Conservation (phyloP, 129 eudicot species). For the Dittrichia graveolens region DNA sequence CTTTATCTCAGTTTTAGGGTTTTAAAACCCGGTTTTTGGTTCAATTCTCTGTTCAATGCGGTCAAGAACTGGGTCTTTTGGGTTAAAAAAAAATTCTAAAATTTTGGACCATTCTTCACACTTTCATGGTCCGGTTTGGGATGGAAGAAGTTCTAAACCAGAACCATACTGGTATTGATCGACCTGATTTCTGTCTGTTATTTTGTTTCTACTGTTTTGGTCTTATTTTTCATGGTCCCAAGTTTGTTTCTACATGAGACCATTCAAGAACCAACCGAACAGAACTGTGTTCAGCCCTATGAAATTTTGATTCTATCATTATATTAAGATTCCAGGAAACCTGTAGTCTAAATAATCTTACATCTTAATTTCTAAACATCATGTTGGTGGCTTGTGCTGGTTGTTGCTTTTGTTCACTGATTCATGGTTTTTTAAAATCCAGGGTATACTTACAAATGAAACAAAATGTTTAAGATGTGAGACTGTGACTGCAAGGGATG, state of each 20-base stretch:
- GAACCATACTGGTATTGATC: too few relatives aligned
- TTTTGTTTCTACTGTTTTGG: background rate
- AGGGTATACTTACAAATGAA: slow-evolving; percentile 78
- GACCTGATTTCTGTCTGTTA: too few relatives aligned
- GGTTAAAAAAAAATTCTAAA: too few relatives aligned
- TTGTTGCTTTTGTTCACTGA: background rate
- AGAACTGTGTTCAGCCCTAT: background rate
- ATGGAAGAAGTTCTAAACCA: too few relatives aligned
- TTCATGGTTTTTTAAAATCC: slow-evolving; percentile 10
- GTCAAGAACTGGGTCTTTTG: too few relatives aligned
- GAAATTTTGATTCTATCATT: background rate
- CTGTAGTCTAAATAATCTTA: background rate
- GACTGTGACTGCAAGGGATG: slow-evolving; percentile 80
- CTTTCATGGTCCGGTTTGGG: too few relatives aligned
- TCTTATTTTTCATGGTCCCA: too few relatives aligned
- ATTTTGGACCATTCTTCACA: too few relatives aligned
- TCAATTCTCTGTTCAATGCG: too few relatives aligned
- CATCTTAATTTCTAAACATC: background rate
- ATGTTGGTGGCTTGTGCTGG: background rate
- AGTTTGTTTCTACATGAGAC: too few relatives aligned
- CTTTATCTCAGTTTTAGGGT: too few relatives aligned
- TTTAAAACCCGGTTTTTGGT: too few relatives aligned
- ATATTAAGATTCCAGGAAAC: background rate
- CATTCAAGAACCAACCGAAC: background rate
- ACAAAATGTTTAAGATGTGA: slow-evolving; percentile 76